Percentiles rank a stretch among this genome's conserved stretches.
phyloP scores from a whole-genome alignment of 352 stramenopile genomes.

The Saprolegnia parasitica region DNA sequence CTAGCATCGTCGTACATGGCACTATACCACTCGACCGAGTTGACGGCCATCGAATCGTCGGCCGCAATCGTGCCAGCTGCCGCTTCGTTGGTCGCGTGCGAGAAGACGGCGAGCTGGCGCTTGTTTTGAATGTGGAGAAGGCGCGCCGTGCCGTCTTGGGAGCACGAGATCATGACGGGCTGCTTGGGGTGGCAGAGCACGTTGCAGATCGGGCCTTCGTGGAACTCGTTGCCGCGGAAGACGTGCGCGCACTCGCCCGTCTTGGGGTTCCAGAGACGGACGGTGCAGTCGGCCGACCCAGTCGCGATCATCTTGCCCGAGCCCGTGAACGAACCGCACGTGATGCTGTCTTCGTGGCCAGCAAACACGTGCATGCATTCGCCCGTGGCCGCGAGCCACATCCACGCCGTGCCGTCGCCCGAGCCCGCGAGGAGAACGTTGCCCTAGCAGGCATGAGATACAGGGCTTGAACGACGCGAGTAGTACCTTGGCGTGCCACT shows the following conservation, averaged over 20 bases:
- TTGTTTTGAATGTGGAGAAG: slow-evolving; percentile 92
- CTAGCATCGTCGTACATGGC: background rate
- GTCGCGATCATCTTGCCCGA: slow-evolving; percentile 95
- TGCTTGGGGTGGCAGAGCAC: slow-evolving; percentile 89
- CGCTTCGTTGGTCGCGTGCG: slow-evolving; percentile 58
- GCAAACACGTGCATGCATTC: slow-evolving; percentile 98
- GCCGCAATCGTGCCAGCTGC: slow-evolving; percentile 49
- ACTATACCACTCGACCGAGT: slow-evolving; percentile 79
- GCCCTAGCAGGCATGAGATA: slow-evolving; percentile 31
- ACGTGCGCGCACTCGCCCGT: slow-evolving; percentile 90
- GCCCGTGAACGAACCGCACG: slow-evolving; percentile 90
- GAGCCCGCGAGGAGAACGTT: slow-evolving; percentile 87
- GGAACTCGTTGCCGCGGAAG: slow-evolving; percentile 83
- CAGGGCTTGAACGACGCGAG: background rate
- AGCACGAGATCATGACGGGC: slow-evolving; percentile 89
- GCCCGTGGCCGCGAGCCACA: slow-evolving; percentile 92
- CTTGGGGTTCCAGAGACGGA: slow-evolving; percentile 95
- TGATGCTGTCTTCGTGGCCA: slow-evolving; percentile 94
- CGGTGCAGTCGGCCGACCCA: slow-evolving; percentile 90
- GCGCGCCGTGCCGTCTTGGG: slow-evolving; percentile 91
- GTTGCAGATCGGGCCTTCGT: slow-evolving; percentile 88
- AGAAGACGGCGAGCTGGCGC: slow-evolving; percentile 87
- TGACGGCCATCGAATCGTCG: slow-evolving; percentile 49
- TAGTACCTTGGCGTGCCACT: slow-evolving; percentile 79
- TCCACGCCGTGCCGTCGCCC: slow-evolving; percentile 86